Evolutionary conservation across 2,329 filamentous ascomycete genomes (phyloP), one percentile per base, ranked within the genome.

Genomic region (Colletotrichum salicis): DNA sequence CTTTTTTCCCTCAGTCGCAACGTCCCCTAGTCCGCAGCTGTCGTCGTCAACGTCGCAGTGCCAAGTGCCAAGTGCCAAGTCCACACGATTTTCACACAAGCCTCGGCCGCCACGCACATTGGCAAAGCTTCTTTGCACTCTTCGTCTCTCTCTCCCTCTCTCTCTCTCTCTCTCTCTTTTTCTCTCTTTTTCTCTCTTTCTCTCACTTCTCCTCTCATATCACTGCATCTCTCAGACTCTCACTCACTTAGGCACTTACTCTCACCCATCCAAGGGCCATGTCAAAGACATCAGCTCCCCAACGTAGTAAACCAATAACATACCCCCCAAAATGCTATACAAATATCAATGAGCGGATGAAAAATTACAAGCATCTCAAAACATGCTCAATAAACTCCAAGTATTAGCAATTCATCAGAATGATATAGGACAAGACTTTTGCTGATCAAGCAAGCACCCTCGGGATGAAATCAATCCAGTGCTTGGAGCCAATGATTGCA

Each of bases 121-220:
- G 70, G 67, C 70, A 71, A 72, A 72, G 70, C 70, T 72, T 72
- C 68, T 72, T 72, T 72, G 60, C 58, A 70, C 67, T n/a, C 31
- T n/a, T n/a, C 22, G 22, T 41, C 56, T 57, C 54, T 35, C 54
- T 19, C 27, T 37, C 48, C 24, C 60, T 37, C 11, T 1, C 22
- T n/a, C 45, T 11, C 15, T 37, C 19, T 37, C 29, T 51, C 29
- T 37, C 22, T 37, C 27, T 13, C 48, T 52, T 24, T 5, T 13
- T 54, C 22, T 24, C 10, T 37, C 24, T 12, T 22, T 7, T n/a
- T 60, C 22, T 4, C 41, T 48, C 6, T 10, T 5, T n/a, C n/a
- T 8, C 41, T 48, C 41, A 48, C 37, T 19, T 41, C 37, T 41
- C 19, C 15, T 41, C 13, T 41, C 37, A 6, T 5, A 41, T 19